Evolutionary conservation across 148 eudicot species (phyloP), one percentile per base, ranked within the genome.

Genomic region (Vaccinium vitisidaea): DNA sequence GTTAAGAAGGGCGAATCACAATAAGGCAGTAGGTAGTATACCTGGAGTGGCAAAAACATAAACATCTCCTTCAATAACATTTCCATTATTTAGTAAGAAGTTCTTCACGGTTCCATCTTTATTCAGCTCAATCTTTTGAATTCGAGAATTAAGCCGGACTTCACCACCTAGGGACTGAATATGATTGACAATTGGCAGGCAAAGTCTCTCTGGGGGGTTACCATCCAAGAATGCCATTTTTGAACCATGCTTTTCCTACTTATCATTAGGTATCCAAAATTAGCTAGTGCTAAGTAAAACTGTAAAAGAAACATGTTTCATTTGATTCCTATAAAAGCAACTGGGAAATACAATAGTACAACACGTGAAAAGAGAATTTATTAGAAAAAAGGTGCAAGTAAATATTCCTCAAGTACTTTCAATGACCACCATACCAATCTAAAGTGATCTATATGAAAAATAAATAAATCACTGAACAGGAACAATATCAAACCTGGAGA

Each of bases 181-280:
- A 86, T 95, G 99, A 75, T 97, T 92, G 80, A 88, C 98, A 84
- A 95, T 95, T 53, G 99, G 99, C 97, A 88, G 90, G 91, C 99
- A 97, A 76, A 95, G 95, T 86, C 99, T 94, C 88, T 97, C 99
- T 16, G 98, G 99, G 83, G 99, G 99, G 81, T 92, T 97, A 52
- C 99, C 99, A 89, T 97, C 99, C 86, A 97, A 87, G 85, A 97
- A 97, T 88, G 99, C 99, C 96, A 97, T 94, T 88, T 97, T 97
- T 6, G 99, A 97, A 67, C 99, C 99, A 90, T 97, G 95, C 87
- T 95, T 97, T 85, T 97, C 99, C 99, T 97, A 92, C 83, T 84
- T 67, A 81, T 81, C 14, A 52, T 25, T 53, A 49, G 69, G 77
- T 14, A 32, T 54, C 23, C 69, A 50, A 58, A 15, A 79, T 84